These are phyloP conservation scores for Erysimum cheiranthoides DNA, from an alignment of 345 rosid species.

Conservation along the genomic window DNA sequence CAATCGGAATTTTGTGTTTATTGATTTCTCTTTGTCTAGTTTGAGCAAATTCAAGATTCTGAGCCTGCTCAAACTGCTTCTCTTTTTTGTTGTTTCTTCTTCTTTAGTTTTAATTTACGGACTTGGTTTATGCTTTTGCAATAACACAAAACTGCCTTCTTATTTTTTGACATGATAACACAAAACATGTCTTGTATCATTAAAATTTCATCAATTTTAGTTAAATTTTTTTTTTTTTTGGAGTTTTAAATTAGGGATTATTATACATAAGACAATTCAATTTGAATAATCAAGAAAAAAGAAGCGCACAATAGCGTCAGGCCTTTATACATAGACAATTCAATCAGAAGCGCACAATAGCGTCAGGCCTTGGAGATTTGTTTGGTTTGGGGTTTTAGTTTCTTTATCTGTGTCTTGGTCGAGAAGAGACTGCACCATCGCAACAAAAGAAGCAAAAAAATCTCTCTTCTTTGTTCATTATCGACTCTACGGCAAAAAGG, in stretches of 20 bases:
- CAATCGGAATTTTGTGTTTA: conserved; percentile 7
- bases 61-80: background rate
- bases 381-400: conserved; percentile 26
- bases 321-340: no score
- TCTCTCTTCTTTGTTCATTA: conserved; percentile 10
- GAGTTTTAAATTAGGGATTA: no score
- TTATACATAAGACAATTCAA: no score
- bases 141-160: background rate
- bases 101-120: background rate
- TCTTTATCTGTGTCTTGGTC: conserved; percentile 27
- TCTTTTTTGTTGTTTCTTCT: background rate
- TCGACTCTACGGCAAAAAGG: conserved; percentile 22
- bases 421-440: conserved; percentile 31
- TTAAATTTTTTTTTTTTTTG: no score
- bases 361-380: background rate
- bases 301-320: no score
- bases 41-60: conserved; percentile 37
- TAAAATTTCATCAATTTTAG: no score
- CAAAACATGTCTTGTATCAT: no score
- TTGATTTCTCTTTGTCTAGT: conserved; percentile 3
- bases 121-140: conserved; percentile 5
- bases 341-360: conserved; percentile 7
- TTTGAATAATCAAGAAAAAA: no score
- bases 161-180: no score
- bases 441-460: background rate